phyloP scores from a whole-genome alignment of 164 flowering plant genomes.

The Vitis amurensis region DNA sequence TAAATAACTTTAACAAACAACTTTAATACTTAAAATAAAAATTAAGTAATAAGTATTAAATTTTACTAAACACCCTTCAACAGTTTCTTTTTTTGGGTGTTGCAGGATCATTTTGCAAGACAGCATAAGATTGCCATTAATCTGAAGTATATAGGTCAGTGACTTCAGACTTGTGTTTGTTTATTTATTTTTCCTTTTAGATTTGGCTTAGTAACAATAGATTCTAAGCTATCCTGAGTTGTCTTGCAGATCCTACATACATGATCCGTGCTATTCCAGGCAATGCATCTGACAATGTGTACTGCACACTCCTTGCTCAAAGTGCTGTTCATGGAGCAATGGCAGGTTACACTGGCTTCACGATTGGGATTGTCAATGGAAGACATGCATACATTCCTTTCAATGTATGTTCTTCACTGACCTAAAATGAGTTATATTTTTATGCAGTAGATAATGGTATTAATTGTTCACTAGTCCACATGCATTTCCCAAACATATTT shows the following conservation, averaged over 20 bases:
- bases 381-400: slow-evolving; percentile 53
- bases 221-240: background rate
- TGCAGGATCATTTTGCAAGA: slow-evolving; percentile 47
- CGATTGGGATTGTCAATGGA: slow-evolving; percentile 50
- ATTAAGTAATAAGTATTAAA: too few relatives aligned
- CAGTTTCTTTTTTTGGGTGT: background rate
- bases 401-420: slow-evolving; percentile 25
- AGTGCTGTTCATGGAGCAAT: slow-evolving; percentile 74
- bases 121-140: slow-evolving; percentile 30
- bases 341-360: slow-evolving; percentile 73
- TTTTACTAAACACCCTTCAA: background rate
- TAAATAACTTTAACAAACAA: too few relatives aligned
- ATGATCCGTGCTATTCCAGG: slow-evolving; percentile 78
- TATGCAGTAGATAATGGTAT: too few relatives aligned
- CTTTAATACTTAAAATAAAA: too few relatives aligned
- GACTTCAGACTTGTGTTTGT: background rate
- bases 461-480: too few relatives aligned
- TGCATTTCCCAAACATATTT: too few relatives aligned
- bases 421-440: background rate
- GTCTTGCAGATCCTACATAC: slow-evolving; percentile 69
- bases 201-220: background rate
- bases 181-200: background rate
- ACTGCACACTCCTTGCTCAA: slow-evolving; percentile 75
- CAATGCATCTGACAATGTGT: slow-evolving; percentile 73
- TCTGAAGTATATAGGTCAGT: slow-evolving; percentile 55